These are phyloP conservation scores for Phytophthora syringae DNA, from an alignment of 352 stramenopile species.

Conservation along the genomic window DNA sequence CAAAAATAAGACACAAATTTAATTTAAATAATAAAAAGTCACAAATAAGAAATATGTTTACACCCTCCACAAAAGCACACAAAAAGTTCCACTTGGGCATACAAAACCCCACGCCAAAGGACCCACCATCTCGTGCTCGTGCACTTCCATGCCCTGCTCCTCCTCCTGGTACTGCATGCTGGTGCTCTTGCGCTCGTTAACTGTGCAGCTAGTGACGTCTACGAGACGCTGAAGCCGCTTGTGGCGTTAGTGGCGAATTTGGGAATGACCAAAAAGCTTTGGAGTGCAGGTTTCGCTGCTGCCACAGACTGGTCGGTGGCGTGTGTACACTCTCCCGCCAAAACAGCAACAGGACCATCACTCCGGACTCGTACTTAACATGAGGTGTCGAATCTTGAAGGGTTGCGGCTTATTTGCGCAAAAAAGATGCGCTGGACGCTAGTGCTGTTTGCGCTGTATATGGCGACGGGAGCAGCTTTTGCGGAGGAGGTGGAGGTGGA, in stretches of 20 bases:
- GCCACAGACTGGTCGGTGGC: slow-evolving; percentile 1
- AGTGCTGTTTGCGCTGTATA: neutral
- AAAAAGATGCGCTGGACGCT: neutral
- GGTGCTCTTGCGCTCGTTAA: neutral
- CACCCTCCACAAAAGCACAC: neutral
- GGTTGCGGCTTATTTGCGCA: no score
- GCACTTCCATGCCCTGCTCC: slow-evolving; percentile 41
- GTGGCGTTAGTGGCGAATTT: neutral
- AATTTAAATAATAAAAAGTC: neutral
- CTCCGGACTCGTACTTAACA: slow-evolving; percentile 15
- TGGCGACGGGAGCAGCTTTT: neutral
- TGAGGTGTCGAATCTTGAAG: no score
- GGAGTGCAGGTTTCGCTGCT: neutral
- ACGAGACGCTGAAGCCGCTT: neutral
- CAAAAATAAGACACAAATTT: neutral
- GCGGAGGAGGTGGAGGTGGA: slow-evolving; percentile 20
- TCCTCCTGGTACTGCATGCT: slow-evolving; percentile 52
- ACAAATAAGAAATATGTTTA: slow-evolving; percentile 17
- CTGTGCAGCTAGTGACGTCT: neutral
- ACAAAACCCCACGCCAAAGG: slow-evolving; percentile 13
- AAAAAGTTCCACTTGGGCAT: slow-evolving; percentile 34
- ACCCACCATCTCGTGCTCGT: slow-evolving; percentile 54
- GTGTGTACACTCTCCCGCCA: slow-evolving; percentile 26
- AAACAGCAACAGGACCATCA: slow-evolving; percentile 20
- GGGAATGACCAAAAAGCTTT: neutral